These are phyloP conservation scores for Phlebiopsis gigantea DNA, from an alignment of 768 basidiomycete species.

Conservation along the genomic window DNA sequence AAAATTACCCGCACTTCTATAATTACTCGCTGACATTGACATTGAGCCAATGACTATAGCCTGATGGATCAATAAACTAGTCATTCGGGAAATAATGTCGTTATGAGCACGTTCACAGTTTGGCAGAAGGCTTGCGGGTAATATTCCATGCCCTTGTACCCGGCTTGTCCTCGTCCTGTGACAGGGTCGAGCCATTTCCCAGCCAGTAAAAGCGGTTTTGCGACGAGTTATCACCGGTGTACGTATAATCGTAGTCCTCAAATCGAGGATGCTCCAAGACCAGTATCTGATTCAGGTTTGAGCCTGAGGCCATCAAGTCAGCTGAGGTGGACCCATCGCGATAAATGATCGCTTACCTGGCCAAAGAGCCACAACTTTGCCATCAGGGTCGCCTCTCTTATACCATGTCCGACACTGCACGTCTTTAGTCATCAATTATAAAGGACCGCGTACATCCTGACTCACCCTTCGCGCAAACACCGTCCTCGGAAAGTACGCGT, in stretches of 20 bases:
- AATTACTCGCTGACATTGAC: too few species aligned
- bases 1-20: too few species aligned
- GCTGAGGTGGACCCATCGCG: not conserved
- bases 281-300: conserved; percentile 11
- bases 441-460: not conserved
- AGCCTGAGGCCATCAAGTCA: not conserved
- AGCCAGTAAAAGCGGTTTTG: conserved; percentile 23
- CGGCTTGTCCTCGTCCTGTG: conserved; percentile 19
- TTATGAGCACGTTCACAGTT: too few species aligned
- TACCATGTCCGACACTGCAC: conserved; percentile 18
- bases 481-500: conserved; percentile 13
- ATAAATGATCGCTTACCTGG: conserved; percentile 6
- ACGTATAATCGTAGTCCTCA: conserved; percentile 24
- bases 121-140: not conserved
- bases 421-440: not conserved
- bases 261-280: conserved; percentile 20
- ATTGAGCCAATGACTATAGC: too few species aligned
- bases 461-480: not conserved
- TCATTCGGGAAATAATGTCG: too few species aligned
- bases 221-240: conserved; percentile 3
- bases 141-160: conserved; percentile 2
- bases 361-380: conserved; percentile 25
- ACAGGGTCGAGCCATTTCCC: conserved; percentile 23
- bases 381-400: conserved; percentile 26
- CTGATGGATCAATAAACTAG: too few species aligned